Base-by-base conservation (phyloP, 345 rosid genomes). In the Moringa oleifera region DNA sequence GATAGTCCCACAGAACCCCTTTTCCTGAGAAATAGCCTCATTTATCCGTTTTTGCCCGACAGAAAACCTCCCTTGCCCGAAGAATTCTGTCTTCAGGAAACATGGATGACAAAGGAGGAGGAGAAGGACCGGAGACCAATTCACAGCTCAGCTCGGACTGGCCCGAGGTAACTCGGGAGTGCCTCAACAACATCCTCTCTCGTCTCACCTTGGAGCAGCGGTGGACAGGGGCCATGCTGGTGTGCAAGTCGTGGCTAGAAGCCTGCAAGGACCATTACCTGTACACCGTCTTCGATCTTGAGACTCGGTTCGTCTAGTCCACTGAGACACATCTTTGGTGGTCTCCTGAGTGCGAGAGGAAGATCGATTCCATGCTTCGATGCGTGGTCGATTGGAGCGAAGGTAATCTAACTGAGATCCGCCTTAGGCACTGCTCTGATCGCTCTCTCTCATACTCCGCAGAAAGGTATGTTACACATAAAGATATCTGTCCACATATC, bases 361-460 rank as follows among this genome's bases (percentile, higher is more conserved):
- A 66, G 69, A 68, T 90, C 51, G 91, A 90, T 55, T 86, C 90
- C 50, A 77, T 87, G 86, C 75, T 93, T 64, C 70, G 80, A 51
- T 88, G 89, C 3, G 87, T 75, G 37, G 73, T 88, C 55, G 67
- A 65, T 63, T 88, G 90, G 96, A 84, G 90, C 75, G 61, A 62
- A 37, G 84, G 74, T 0, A 60, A 68, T n/a, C 84, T 91, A 55
- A 70, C 77, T 7, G 70, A 67, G 58, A 81, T 91, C 60, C 85
- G 75, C 16, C 57, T 80, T 50, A 76, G 89, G 6, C 93, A 88
- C 77, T 88, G 97, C 81, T 81, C 96, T 21, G 89, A 88, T 69
- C 79, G 51, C 15, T 67, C 97, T 51, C 65, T 91, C 47, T 65
- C 67, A 57, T 71, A 75, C 62, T 86, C 66, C 18, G 87, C 95